These are phyloP conservation scores for Cydonia oblonga DNA, from an alignment of 331 rosid species.

Conservation along the genomic window DNA sequence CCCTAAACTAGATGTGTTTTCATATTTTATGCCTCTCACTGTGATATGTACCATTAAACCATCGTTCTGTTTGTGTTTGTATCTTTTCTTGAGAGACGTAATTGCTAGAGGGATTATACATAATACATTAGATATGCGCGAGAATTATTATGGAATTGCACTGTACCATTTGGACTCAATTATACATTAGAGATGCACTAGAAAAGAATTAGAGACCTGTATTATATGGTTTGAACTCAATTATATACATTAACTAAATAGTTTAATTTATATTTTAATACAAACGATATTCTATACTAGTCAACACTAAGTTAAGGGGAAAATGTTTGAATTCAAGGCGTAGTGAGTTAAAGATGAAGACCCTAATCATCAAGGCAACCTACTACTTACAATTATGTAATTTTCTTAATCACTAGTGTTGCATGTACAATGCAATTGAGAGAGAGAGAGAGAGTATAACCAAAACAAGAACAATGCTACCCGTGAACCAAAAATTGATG, in stretches of 20 bases:
- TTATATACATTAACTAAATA: too few relatives aligned
- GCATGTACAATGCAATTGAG: background rate
- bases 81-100: background rate
- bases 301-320: too few relatives aligned
- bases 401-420: background rate
- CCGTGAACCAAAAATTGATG: too few relatives aligned
- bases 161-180: background rate
- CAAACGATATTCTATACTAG: too few relatives aligned
- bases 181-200: background rate
- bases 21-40: background rate
- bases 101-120: background rate
- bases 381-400: too few relatives aligned
- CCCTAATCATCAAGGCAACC: too few relatives aligned
- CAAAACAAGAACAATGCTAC: too few relatives aligned
- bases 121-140: background rate
- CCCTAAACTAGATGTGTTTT: background rate
- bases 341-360: too few relatives aligned
- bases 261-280: too few relatives aligned
- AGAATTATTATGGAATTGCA: background rate
- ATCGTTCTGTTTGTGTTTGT: background rate
- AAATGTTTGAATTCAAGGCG: too few relatives aligned
- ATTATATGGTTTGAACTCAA: too few relatives aligned
- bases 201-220: background rate
- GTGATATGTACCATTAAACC: background rate
- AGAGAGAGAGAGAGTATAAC: too few relatives aligned